phyloP scores from a whole-genome alignment of 768 basidiomycete genomes.

The Pisolithus sp. region DNA sequence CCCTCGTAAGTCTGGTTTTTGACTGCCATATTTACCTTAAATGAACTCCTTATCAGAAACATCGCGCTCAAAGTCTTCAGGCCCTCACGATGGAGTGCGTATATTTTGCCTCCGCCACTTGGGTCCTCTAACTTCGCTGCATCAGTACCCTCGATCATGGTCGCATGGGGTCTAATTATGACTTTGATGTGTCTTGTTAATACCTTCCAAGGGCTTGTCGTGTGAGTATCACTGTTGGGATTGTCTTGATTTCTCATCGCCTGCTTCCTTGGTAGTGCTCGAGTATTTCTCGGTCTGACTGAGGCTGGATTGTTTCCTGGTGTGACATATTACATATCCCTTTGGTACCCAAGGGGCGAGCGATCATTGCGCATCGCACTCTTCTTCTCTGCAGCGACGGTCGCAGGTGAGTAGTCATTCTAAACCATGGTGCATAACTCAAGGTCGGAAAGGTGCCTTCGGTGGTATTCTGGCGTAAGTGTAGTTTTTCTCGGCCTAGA shows the following conservation, averaged over 20 bases:
- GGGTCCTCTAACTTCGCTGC: constrained; percentile 6
- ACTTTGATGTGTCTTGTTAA: constrained; percentile 35
- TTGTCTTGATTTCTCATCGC: neutral
- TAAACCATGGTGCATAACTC: neutral
- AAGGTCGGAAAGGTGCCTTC: constrained; percentile 28
- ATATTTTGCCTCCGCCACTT: neutral
- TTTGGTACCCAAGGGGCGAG: constrained; percentile 58
- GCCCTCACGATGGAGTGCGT: constrained; percentile 33
- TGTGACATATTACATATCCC: constrained; percentile 40
- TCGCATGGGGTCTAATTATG: constrained; percentile 35
- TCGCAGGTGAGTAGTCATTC: constrained; percentile 33
- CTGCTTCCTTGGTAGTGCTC: constrained; percentile 20
- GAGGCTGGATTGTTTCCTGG: constrained; percentile 42
- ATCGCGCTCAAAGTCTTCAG: constrained; percentile 31
- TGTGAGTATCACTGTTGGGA: constrained; percentile 18
- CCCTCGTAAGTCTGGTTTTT: constrained; percentile 26
- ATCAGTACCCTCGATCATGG: constrained; percentile 35
- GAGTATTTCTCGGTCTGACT: constrained; percentile 40
- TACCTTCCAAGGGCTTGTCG: constrained; percentile 22
- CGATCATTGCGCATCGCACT: constrained; percentile 53
- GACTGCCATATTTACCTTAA: neutral
- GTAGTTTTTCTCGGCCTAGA: neutral
- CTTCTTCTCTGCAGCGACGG: constrained; percentile 58
- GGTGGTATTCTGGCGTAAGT: constrained; percentile 45
- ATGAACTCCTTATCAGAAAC: constrained; percentile 23